Conservation (phyloP, 352 stramenopile genomes). For the Saprolegnia diclina region DNA sequence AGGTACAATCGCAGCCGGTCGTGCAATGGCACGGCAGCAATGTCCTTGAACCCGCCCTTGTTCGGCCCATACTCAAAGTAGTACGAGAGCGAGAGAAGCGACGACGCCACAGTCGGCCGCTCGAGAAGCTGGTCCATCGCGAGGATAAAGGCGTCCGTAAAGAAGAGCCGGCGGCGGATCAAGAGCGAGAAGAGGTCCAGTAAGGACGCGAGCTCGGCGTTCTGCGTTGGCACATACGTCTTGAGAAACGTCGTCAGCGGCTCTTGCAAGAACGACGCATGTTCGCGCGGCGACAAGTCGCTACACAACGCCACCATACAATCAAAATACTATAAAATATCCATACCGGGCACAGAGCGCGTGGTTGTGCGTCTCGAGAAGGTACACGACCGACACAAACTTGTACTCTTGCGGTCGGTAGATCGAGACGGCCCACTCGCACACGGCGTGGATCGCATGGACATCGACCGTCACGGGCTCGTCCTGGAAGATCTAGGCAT, state of each 20-base stretch:
- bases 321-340: background rate
- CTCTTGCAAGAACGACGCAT: slow-evolving; percentile 43
- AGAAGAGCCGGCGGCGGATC: slow-evolving; percentile 24
- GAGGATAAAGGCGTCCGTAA: slow-evolving; percentile 13
- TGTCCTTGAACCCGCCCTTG: slow-evolving; percentile 68
- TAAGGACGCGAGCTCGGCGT: slow-evolving; percentile 13
- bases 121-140: background rate
- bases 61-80: slow-evolving; percentile 69
- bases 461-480: slow-evolving; percentile 47
- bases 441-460: slow-evolving; percentile 63
- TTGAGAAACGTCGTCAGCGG: slow-evolving; percentile 67
- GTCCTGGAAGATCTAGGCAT: slow-evolving; percentile 27
- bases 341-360: slow-evolving; percentile 37
- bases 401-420: slow-evolving; percentile 75
- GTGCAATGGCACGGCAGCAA: slow-evolving; percentile 50
- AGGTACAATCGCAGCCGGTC: slow-evolving; percentile 74
- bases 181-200: slow-evolving; percentile 24
- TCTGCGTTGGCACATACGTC: slow-evolving; percentile 62
- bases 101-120: background rate
- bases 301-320: slow-evolving; percentile 41
- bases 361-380: slow-evolving; percentile 80
- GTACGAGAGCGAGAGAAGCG: slow-evolving; percentile 66
- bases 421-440: slow-evolving; percentile 77
- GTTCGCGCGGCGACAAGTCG: slow-evolving; percentile 22
- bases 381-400: slow-evolving; percentile 66